Evolutionary conservation across 345 rosid genomes (phyloP), one percentile per base, ranked within the genome.

Genomic region (Hibiscus syriacus): DNA sequence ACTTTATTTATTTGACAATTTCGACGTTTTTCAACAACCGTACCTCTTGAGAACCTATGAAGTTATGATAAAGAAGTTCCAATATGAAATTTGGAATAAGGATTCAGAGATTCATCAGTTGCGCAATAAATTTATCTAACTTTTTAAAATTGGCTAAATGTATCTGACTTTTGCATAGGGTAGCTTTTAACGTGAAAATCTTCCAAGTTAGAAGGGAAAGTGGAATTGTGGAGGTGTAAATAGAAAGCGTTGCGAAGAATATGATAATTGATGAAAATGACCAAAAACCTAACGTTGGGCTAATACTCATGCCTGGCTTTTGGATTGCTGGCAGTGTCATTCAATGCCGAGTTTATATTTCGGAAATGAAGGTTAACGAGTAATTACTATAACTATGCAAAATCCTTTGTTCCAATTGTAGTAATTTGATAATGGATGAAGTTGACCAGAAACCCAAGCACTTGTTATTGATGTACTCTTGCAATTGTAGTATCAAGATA

Each of bases 221-320:
- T 55, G 91, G 86, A 62, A 87, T 85, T 77, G 78, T 90, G 0
- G 93, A 87, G 65, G 86, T 87, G 41, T 90, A 81, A 67, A 90
- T 87, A 91, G 96, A 86, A 68, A 84, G 90, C 68, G 78, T 86
- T 25, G 85, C 86, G 73, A 87, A 87, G 74, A 83, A 85, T 45
- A 64, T 87, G 75, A 71, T 81, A 43, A 64, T 75, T 70, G 88
- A 83, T 70, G 93, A 82, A 61, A 74, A 57, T 43, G 90, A 81
- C 39, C 76, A 74, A 72, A 86, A 73, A 38, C 91, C 90, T 3
- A 69, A 69, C 39, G 91, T 86, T 39, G 96, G 91, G 25, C 77
- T 87, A 12, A 84, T 90, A 91, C 82, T 90, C 4, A 84, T 90
- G 93, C 96, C 96, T 55, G 96, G 96, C 45, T 90, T 90, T 67